Percentiles rank a stretch among this genome's conserved stretches.
phyloP scores from a whole-genome alignment of 2,329 filamentous ascomycete species.

The Knufia petricola region DNA sequence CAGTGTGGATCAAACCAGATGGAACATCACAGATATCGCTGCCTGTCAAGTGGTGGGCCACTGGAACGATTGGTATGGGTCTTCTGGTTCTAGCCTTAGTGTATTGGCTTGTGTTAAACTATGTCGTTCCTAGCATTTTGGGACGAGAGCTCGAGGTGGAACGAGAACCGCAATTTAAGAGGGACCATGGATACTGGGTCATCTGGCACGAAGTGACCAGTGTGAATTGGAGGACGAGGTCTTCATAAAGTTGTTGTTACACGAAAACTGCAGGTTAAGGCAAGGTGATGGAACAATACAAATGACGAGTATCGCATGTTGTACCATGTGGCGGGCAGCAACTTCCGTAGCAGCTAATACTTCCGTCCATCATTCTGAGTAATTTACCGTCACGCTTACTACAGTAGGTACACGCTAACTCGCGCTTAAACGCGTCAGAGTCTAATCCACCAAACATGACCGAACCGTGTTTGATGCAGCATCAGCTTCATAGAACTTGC shows the following conservation, averaged over 20 bases:
- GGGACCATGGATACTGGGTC: background rate
- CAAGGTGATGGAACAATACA: too few relatives aligned
- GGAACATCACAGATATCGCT: background rate
- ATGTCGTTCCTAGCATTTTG: background rate
- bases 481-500: too few relatives aligned
- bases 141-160: conserved; percentile 4
- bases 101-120: conserved; percentile 2
- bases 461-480: too few relatives aligned
- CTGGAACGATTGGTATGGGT: conserved; percentile 8
- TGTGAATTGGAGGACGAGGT: conserved; percentile 10
- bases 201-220: conserved; percentile 8
- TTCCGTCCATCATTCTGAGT: too few relatives aligned
- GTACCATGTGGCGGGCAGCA: too few relatives aligned
- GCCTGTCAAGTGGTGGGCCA: conserved; percentile 6
- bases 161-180: background rate
- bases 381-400: too few relatives aligned
- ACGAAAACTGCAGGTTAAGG: too few relatives aligned
- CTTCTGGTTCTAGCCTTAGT: background rate
- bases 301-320: too few relatives aligned
- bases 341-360: too few relatives aligned
- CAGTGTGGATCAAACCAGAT: conserved; percentile 2
- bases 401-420: too few relatives aligned
- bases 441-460: too few relatives aligned
- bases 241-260: background rate
- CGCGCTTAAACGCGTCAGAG: too few relatives aligned